Evolutionary conservation across 1,284 basidiomycete genomes (phyloP).

Genomic region (Agaricales sp.): DNA sequence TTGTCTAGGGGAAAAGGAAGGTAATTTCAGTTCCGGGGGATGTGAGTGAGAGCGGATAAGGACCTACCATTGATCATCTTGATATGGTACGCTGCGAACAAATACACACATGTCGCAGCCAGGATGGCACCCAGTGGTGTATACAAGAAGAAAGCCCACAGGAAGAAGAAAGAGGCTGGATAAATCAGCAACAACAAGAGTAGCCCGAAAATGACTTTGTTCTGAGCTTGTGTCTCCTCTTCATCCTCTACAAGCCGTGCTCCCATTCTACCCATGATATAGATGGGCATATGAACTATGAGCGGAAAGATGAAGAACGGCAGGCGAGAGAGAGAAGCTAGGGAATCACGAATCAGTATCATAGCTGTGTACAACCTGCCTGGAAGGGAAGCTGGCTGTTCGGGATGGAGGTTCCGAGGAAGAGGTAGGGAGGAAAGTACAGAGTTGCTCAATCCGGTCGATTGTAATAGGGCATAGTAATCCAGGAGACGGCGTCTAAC

Average conservation of each 20-base stretch:
- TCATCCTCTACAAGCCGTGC: slow-evolving; percentile 75
- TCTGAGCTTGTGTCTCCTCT: slow-evolving; percentile 88
- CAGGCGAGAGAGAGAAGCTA: slow-evolving; percentile 58
- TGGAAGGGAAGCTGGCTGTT: slow-evolving; percentile 60
- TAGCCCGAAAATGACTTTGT: slow-evolving; percentile 81
- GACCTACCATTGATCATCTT: slow-evolving; percentile 62
- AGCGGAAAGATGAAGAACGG: slow-evolving; percentile 86
- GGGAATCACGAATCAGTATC: slow-evolving; percentile 67
- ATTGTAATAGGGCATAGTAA: slow-evolving; percentile 82
- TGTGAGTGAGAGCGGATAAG: too few relatives aligned
- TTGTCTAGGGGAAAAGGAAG: slow-evolving; percentile 53
- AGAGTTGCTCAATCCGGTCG: slow-evolving; percentile 73
- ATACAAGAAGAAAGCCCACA: slow-evolving; percentile 74
- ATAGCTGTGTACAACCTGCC: slow-evolving; percentile 74
- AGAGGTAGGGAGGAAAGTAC: slow-evolving; percentile 73
- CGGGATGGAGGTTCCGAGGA: slow-evolving; percentile 72
- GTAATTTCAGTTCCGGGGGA: too few relatives aligned
- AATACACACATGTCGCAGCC: slow-evolving; percentile 47
- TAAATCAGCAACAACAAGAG: slow-evolving; percentile 70
- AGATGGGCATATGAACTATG: slow-evolving; percentile 74
- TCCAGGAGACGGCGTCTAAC: slow-evolving; percentile 67
- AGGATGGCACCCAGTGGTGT: slow-evolving; percentile 45
- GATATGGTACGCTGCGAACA: slow-evolving; percentile 76
- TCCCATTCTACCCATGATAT: slow-evolving; percentile 68
- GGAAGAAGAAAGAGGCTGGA: slow-evolving; percentile 69